Base-by-base conservation (phyloP, 2,329 filamentous ascomycete genomes). In the Xylaria sp. region DNA sequence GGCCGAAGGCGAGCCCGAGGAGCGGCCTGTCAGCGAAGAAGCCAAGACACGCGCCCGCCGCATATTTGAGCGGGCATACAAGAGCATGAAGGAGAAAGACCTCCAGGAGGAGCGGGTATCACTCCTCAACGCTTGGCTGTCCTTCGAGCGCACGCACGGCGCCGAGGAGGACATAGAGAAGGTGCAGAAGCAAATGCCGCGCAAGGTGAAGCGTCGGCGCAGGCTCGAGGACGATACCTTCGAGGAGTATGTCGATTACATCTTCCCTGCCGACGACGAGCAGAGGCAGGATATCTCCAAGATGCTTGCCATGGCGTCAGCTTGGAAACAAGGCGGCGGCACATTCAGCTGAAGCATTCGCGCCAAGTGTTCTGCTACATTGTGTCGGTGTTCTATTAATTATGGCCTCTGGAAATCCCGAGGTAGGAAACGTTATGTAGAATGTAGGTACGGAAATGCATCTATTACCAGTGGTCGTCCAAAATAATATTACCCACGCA, bases 161-260 rank as follows among this genome's bases (percentile, higher is more conserved):
- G 86, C 87, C 3, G 82, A 85, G 12, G 90, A 90, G 67, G 93
- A 98, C 72, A 86, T 94, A 70, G 92, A 93, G 72, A 91, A 90
- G 77, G 92, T 99, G 72, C 91, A 96, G 82, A 93, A 91, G 80
- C 93, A 97, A 85, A 97, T 98, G 94, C 96, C 96, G 41, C 89
- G 94, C 73, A 91, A 91, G 82, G 92, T 93, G 78, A 98, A 97
- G 90, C 95, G 96, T 86, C 88, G 94, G 77, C 91, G 96, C 81
- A 94, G 90, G 87, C 82, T 97, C 80, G 94, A 97, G 79, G 95
- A 98, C 81, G 94, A 96, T 80, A 91, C 89, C 46, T 98, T 94
- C 84, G 94, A 99, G 86, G 96, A 99, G 83, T 98, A 97, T 81
- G 89, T 96, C 82, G 96, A 98, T 80, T 98, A 97, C 76, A 89